Evolutionary conservation across 2,329 filamentous ascomycete species (phyloP).

Genomic region (Trichoderma asperellum): DNA sequence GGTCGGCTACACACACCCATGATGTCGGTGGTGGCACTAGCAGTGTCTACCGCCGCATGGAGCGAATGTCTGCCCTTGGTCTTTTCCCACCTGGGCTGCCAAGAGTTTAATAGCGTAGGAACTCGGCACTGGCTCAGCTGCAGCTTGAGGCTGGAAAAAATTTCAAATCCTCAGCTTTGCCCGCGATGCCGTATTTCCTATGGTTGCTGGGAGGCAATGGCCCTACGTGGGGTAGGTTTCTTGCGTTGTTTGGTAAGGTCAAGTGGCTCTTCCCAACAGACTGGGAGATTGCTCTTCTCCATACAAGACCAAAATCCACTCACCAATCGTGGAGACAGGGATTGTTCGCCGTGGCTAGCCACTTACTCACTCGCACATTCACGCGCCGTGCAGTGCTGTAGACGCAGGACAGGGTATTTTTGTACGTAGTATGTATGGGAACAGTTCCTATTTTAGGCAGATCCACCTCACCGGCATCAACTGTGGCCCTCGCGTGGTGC

Average conservation of each 20-base stretch:
- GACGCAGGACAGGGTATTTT: background rate
- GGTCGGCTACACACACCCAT: slow-evolving; percentile 5
- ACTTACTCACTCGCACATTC: background rate
- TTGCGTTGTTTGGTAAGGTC: slow-evolving; percentile 1
- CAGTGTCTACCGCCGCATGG: background rate
- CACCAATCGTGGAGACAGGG: slow-evolving; percentile 12
- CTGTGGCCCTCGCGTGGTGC: background rate
- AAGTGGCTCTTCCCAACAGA: slow-evolving; percentile 10
- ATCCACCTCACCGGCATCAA: slow-evolving; percentile 1
- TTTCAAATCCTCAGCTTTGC: background rate
- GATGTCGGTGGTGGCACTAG: background rate
- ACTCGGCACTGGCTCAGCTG: background rate
- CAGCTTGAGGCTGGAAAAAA: too few species aligned
- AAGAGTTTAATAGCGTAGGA: background rate
- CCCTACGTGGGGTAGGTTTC: slow-evolving; percentile 9
- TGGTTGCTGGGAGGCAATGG: background rate
- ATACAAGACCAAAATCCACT: background rate
- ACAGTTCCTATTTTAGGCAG: slow-evolving; percentile 1
- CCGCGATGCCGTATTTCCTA: background rate
- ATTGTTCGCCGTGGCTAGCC: slow-evolving; percentile 1
- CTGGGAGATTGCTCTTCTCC: slow-evolving; percentile 13
- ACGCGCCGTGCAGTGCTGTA: background rate
- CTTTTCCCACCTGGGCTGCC: background rate
- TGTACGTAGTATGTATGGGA: background rate
- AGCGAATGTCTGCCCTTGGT: background rate